These are phyloP conservation scores for Komagataella populi DNA, from an alignment of 805 yeast genomes.

Conservation along the genomic window DNA sequence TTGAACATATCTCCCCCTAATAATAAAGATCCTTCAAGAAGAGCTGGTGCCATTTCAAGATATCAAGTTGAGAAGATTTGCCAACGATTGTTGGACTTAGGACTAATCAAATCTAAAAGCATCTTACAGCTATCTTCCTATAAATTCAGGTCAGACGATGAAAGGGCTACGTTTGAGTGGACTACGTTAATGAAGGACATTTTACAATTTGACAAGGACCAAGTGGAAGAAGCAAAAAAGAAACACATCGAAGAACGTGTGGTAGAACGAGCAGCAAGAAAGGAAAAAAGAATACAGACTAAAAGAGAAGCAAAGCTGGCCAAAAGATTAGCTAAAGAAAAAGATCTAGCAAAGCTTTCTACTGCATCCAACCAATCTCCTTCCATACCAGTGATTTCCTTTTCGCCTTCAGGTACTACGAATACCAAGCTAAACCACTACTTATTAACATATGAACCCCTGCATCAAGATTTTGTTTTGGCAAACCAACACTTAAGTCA, in stretches of 20 bases:
- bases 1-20: not conserved
- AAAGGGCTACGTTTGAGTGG: slow-evolving; percentile 6
- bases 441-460: not conserved
- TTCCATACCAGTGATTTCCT: not conserved
- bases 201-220: not conserved
- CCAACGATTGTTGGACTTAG: slow-evolving; percentile 6
- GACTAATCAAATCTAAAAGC: slow-evolving; percentile 4
- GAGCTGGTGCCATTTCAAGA: slow-evolving; percentile 4
- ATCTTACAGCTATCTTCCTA: slow-evolving; percentile 2
- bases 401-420: not conserved
- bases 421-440: not conserved
- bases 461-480: not conserved
- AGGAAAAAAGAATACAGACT: not conserved
- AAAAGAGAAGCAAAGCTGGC: not conserved
- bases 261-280: not conserved
- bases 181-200: not conserved
- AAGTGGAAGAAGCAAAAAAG: not conserved
- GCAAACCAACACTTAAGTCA: not conserved
- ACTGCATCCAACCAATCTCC: not conserved
- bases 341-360: not conserved
- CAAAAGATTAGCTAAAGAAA: not conserved
- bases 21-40: not conserved
- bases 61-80: slow-evolving; percentile 8
- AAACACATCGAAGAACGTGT: not conserved
- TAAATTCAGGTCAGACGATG: slow-evolving; percentile 9